phyloP scores from a whole-genome alignment of 2,329 filamentous ascomycete species.

The Verticillium nubilum region DNA sequence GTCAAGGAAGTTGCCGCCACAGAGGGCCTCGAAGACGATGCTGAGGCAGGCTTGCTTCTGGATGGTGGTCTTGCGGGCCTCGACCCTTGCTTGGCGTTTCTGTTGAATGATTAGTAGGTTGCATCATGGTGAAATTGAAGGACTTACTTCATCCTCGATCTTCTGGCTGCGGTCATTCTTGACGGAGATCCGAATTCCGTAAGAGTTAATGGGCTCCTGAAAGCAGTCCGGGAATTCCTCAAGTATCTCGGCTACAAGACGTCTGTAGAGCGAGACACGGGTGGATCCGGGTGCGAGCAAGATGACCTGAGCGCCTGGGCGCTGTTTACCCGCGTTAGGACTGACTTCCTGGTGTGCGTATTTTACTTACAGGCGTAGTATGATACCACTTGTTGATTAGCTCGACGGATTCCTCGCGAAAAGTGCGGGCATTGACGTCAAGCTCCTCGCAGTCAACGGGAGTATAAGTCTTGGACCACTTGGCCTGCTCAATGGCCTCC shows the following conservation, averaged over 20 bases:
- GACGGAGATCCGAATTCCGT: not conserved
- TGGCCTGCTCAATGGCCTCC: not conserved
- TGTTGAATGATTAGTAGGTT: not conserved
- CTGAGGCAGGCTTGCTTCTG: not conserved
- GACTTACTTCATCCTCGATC: not conserved
- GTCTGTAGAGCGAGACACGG: not conserved
- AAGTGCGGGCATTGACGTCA: not conserved
- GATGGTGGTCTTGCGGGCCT: not conserved
- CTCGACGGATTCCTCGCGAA: not conserved
- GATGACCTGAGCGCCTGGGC: not conserved
- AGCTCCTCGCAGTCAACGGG: not conserved
- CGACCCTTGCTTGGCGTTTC: not conserved
- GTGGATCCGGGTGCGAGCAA: not conserved
- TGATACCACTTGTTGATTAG: not conserved
- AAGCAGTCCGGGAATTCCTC: not conserved
- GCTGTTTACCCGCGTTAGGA: not conserved
- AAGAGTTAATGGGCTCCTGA: not conserved
- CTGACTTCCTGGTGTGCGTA: not conserved
- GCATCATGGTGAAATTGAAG: not conserved
- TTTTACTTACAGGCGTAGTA: not conserved
- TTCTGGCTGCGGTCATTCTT: not conserved
- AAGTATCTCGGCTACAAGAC: not conserved
- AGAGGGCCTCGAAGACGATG: conserved; percentile 22
- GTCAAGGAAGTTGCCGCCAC: conserved; percentile 19
- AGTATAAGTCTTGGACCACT: not conserved